Conservation (phyloP, 2,329 filamentous ascomycete genomes). For the Curvularia eragrostidis region DNA sequence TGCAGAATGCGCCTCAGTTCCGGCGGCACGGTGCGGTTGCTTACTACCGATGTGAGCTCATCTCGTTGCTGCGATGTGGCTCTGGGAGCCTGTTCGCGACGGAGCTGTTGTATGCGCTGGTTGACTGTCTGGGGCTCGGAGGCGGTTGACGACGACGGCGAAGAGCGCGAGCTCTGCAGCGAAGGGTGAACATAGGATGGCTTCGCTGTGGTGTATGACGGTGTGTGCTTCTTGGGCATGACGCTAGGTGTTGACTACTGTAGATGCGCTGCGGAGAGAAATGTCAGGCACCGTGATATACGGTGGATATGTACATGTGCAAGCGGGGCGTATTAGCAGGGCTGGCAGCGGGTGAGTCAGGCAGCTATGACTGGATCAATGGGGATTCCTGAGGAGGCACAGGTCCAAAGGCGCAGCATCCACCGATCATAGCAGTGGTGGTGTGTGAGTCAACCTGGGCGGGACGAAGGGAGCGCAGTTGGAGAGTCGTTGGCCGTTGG, state of each 20-base stretch:
- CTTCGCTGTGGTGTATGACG: constrained; percentile 51
- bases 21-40: constrained; percentile 54
- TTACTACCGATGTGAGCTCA: constrained; percentile 52
- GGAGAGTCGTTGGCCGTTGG: neutral
- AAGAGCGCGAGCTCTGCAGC: constrained; percentile 40
- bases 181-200: constrained; percentile 50
- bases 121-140: constrained; percentile 52
- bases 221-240: constrained; percentile 59
- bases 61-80: constrained; percentile 53
- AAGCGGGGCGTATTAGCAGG: constrained; percentile 16
- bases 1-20: constrained; percentile 54
- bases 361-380: constrained; percentile 10
- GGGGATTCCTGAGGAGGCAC: neutral
- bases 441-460: constrained; percentile 14
- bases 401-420: constrained; percentile 1
- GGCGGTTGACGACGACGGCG: constrained; percentile 30
- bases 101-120: constrained; percentile 56
- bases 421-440: neutral
- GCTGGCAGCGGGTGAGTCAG: constrained; percentile 16
- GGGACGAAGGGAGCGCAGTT: neutral
- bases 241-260: constrained; percentile 9
- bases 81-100: constrained; percentile 51
- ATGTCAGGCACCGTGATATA: constrained; percentile 2
- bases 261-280: constrained; percentile 5
- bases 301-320: constrained; percentile 2